Percentiles rank a stretch among this genome's conserved stretches.
Evolutionary conservation across 345 rosid genomes (phyloP).

Genomic region (Hibiscus tridactylites): DNA sequence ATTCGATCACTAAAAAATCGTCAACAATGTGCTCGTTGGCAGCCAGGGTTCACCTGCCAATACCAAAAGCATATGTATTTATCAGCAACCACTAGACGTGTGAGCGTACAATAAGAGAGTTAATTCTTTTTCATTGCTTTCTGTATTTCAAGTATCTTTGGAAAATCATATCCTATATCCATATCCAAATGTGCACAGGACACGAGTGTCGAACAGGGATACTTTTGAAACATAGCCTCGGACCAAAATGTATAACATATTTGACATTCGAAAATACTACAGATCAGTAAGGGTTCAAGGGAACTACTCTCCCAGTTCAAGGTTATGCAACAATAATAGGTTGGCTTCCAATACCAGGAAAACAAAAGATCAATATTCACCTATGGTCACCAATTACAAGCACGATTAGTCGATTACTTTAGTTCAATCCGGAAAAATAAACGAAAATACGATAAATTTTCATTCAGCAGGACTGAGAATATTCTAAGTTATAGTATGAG

Average conservation of each 20-base stretch:
- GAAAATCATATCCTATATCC: no score
- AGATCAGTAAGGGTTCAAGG: background rate
- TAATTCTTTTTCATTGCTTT: no score
- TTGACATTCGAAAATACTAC: background rate
- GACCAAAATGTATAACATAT: background rate
- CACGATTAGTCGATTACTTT: background rate
- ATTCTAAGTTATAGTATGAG: background rate
- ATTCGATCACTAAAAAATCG: background rate
- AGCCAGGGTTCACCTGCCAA: slow-evolving; percentile 6
- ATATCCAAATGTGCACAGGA: no score
- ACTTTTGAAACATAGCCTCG: background rate
- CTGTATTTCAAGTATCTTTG: no score
- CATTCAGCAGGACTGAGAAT: background rate
- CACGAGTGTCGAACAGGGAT: no score
- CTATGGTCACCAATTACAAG: background rate
- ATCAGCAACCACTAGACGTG: background rate
- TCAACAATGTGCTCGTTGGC: slow-evolving; percentile 8
- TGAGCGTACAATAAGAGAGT: no score
- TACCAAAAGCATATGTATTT: background rate
- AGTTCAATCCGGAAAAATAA: no score
- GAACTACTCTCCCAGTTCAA: no score
- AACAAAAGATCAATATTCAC: background rate
- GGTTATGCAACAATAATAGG: no score
- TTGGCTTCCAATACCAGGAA: no score
- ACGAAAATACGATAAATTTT: no score